Evolutionary conservation across 1,284 basidiomycete genomes (phyloP), one percentile per base, ranked within the genome.

Genomic region (Apiotrichum sp.): DNA sequence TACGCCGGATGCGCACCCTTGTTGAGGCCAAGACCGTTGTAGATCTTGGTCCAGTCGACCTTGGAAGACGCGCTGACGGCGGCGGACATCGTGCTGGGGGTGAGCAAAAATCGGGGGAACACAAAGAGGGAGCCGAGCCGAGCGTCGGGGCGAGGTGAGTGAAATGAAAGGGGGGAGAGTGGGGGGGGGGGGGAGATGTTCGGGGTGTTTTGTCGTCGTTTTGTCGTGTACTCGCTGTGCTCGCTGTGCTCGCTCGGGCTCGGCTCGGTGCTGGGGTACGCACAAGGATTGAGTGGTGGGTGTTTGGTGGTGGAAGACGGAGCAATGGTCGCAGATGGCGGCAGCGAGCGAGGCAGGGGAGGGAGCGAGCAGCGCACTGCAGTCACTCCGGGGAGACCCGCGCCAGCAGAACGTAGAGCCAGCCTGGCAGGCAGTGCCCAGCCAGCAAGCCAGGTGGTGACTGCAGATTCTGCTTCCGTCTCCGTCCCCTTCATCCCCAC

Each of bases 1-100:
- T 22, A 22, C 22, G 22, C 22, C 22, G 8, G 35, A 33, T 42
- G 52, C 80, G 50, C 54, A 90, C 91, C 89, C 82, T 93, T 93
- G 76, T 89, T 90, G 67, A 97, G 85, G 67, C 92, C 91, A 52
- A 96, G 85, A 65, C 87, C 86, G 60, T 85, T 81, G 79, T 93
- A 93, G 74, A 97, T 85, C 76, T 90, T 88, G 75, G 89, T 80
- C 80, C 93, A 96, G 80, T 96, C 92, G 61, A 62, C 61, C 50
- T 59, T 55, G 61, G 47, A 51, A 52, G 61, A 56, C 39, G 56
- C 61, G 52, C 50, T 55, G 35, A 53, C 58, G 47, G 39, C 53
- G 55, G 59, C 56, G 55, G 57, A 58, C 44, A 52, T 52, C 34
- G 53, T 55, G 59, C 7, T 16, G 5, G 39, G 47, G 49, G 48